phyloP scores from a whole-genome alignment of 352 stramenopile genomes.

The Phytophthora sojae region DNA sequence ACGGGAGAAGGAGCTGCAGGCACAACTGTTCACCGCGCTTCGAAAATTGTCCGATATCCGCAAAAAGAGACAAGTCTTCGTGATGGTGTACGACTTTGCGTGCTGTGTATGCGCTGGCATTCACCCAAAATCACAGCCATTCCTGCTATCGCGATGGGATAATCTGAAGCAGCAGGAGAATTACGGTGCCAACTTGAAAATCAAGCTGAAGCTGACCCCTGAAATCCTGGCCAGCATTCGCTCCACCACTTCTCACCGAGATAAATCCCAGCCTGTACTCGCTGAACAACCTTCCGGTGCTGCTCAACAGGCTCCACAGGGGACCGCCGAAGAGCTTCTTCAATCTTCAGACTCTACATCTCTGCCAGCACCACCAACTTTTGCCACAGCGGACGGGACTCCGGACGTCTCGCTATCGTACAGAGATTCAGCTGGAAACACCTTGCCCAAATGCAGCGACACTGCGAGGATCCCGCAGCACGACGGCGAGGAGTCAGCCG shows the following conservation, averaged over 20 bases:
- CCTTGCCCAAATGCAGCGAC: too few relatives aligned
- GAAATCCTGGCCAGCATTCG: not conserved
- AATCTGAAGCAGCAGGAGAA: conserved; percentile 4
- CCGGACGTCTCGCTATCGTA: too few relatives aligned
- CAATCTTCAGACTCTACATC: too few relatives aligned
- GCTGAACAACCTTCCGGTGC: too few relatives aligned
- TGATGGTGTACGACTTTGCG: not conserved
- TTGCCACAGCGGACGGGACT: too few relatives aligned
- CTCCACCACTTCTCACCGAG: not conserved
- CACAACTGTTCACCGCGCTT: conserved; percentile 1
- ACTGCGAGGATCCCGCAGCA: too few relatives aligned
- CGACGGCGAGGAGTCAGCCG: too few relatives aligned
- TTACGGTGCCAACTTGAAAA: not conserved
- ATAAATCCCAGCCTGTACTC: too few relatives aligned
- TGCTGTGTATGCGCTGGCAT: conserved; percentile 8
- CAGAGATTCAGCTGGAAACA: too few relatives aligned
- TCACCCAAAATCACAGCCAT: not conserved
- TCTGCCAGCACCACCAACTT: too few relatives aligned
- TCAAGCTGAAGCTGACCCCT: conserved; percentile 8
- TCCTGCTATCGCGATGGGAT: conserved; percentile 1
- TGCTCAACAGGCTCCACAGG: too few relatives aligned
- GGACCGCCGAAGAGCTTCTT: too few relatives aligned
- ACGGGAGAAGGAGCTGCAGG: conserved; percentile 1
- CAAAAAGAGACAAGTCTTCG: conserved; percentile 1
- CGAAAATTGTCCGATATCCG: not conserved